Base-by-base conservation (phyloP, 805 yeast genomes). In the Ogataea glucozyma region DNA sequence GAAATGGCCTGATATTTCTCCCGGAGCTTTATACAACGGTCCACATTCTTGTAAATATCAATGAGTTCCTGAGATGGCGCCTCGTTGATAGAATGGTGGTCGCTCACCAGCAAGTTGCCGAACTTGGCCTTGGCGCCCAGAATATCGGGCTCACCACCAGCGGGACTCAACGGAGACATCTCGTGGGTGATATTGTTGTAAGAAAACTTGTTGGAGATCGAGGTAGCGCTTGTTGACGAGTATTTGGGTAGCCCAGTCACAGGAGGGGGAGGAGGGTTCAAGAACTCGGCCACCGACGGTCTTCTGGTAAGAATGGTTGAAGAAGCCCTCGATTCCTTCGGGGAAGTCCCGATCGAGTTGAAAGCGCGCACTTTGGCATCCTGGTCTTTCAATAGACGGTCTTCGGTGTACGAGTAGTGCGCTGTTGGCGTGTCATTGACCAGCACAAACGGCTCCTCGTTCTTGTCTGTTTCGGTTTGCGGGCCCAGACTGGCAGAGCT, bases 1-100 rank as follows among this genome's bases (percentile, higher is more conserved):
- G 97, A 88, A 9, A 78, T 52, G 2, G 65, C 56, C 64, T 85
- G 84, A 62, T 91, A 93, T 58, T 82, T 85, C 52, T 77, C 81
- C 61, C 99, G 81, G 48, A 87, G 58, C 10, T 76, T 79, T 47
- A 91, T 73, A 59, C 97, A 86, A 29, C 67, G 66, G 44, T 77
- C 73, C 26, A 86, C 81, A 44, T 83, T 78, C 20, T 73, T 61
- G 57, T 79, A 85, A 35, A 86, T 68, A 41, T 76, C 81, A 42
- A 83, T 67, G 50, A 86, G 66, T 51, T 86, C 95, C 4, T 76
- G 77, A 0, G 89, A 79, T 1, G 90, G 87, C 31, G 71, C 68
- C 38, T 81, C 85, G 37, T 72, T 72, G 1, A 77, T 56, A 2
- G 64, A 59, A 49, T 72, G 76, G 40, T 74, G 77, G 40, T 73